phyloP scores from a whole-genome alignment of 495 filamentous ascomycete species.

The Choiromyces venosus region DNA sequence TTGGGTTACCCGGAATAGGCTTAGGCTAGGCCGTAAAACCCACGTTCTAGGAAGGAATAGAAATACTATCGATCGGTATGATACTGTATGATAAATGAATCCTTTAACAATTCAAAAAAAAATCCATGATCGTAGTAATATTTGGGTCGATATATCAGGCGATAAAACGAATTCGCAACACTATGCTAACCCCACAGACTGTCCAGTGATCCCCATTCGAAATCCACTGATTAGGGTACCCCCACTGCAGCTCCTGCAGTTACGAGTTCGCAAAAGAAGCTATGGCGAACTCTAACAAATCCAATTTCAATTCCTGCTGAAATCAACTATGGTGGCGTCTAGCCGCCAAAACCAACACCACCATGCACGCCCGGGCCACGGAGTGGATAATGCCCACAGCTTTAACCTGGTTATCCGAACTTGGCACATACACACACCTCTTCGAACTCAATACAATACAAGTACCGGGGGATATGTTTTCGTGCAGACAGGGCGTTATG shows the following conservation, averaged over 20 bases:
- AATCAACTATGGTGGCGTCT: neutral
- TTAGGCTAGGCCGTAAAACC: neutral
- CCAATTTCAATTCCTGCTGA: neutral
- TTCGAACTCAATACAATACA: neutral
- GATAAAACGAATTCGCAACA: neutral
- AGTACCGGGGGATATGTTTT: no score
- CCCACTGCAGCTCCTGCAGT: neutral
- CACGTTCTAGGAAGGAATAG: no score
- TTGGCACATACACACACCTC: neutral
- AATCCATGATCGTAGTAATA: neutral
- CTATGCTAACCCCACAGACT: neutral
- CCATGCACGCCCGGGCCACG: neutral
- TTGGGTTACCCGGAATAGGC: neutral
- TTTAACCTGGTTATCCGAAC: neutral
- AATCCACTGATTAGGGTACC: neutral
- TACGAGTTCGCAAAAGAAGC: neutral
- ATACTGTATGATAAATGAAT: neutral
- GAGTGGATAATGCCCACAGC: neutral
- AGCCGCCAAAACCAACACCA: neutral
- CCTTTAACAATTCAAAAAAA: neutral
- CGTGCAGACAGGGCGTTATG: no score
- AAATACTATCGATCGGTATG: no score
- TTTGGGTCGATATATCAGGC: neutral
- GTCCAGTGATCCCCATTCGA: neutral
- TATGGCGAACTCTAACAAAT: neutral